Evolutionary conservation across 2,329 filamentous ascomycete genomes (phyloP), one percentile per base, ranked within the genome.

Genomic region (Aspergillus oerlinghausenensis): DNA sequence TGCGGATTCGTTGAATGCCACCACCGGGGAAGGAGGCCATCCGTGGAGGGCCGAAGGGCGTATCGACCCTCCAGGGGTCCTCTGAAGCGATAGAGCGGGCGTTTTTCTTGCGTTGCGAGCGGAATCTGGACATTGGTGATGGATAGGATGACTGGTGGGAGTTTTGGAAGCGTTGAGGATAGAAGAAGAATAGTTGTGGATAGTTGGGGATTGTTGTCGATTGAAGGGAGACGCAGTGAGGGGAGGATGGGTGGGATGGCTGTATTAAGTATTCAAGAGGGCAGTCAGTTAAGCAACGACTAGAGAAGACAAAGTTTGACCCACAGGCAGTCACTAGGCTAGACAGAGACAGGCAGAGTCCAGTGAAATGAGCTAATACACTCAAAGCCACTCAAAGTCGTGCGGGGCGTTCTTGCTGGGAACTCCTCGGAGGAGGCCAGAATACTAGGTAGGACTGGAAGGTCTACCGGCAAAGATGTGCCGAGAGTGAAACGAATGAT

Each of bases 1-100:
- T 64, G 43, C 71, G 72, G 29, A 75, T 59, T n/a, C 69, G 70
- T 48, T 63, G 63, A 26, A 75, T 75, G 21, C 70, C 66, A 6
- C 60, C 60, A 21, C 63, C 63, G 7, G 68, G 63, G 35, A 69
- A 65, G 8, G 70, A 65, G 17, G 65, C 59, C 19, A 68, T 60
- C 10, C 62, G 63, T 52, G 71, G 69, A 6, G 70, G 67, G 17
- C 68, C 68, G 48, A 72, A 73, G 2, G 70, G 69, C 8, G 59
- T 63, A 43, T 72, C 69, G 52, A 66, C 66, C 40, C 63, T 67
- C 69, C 68, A 72, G 38, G 68, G 65, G 26, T 57, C 60, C 28
- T 70, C 67, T 2, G 69, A 69, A 32, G 56, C 55, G 49, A 65
- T 51, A 49, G 68, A 69, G 3, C 58, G 62, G 21, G 61, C 47